Conservation (phyloP, 148 eudicot genomes). For the Arctostaphylos glauca region DNA sequence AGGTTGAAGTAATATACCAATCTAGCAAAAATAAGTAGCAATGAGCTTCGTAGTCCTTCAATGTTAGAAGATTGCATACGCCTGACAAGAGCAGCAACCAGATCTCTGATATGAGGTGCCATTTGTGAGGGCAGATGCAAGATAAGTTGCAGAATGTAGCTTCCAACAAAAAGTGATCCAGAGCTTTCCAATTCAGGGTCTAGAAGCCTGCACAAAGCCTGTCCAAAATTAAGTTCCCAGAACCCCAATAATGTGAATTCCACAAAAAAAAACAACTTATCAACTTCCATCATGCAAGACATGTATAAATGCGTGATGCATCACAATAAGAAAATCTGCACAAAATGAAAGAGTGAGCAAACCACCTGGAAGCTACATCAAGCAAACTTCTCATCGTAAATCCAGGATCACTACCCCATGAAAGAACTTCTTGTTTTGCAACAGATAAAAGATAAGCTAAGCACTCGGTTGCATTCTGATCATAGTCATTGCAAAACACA, state of each 20-base stretch:
- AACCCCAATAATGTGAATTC: conserved; percentile 2
- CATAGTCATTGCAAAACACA: conserved; percentile 13
- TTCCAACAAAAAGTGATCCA: conserved; percentile 93
- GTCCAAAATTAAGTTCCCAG: conserved; percentile 10
- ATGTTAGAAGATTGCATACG: conserved; percentile 81
- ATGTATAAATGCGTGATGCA: not conserved
- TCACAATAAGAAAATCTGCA: not conserved
- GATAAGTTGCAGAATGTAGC: conserved; percentile 84
- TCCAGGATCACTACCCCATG: conserved; percentile 93
- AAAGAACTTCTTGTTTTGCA: conserved; percentile 75
- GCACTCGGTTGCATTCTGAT: conserved; percentile 95
- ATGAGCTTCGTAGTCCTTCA: conserved; percentile 70
- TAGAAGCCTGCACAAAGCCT: conserved; percentile 69
- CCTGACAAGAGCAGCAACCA: conserved; percentile 81
- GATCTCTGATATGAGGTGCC: conserved; percentile 81
- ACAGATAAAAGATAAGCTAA: conserved; percentile 76
- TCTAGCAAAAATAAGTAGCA: conserved; percentile 85
- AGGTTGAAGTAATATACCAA: conserved; percentile 45
- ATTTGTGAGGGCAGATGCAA: conserved; percentile 92
- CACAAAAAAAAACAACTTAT: not conserved
- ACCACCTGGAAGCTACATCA: conserved; percentile 91
- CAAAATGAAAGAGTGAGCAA: conserved; percentile 10
- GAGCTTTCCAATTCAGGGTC: conserved; percentile 92
- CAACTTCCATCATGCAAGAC: not conserved
- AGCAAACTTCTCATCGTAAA: conserved; percentile 88